Evolutionary conservation across 805 yeast genomes (phyloP), one percentile per base, ranked within the genome.

Genomic region (Kluyveromyces siamensis): DNA sequence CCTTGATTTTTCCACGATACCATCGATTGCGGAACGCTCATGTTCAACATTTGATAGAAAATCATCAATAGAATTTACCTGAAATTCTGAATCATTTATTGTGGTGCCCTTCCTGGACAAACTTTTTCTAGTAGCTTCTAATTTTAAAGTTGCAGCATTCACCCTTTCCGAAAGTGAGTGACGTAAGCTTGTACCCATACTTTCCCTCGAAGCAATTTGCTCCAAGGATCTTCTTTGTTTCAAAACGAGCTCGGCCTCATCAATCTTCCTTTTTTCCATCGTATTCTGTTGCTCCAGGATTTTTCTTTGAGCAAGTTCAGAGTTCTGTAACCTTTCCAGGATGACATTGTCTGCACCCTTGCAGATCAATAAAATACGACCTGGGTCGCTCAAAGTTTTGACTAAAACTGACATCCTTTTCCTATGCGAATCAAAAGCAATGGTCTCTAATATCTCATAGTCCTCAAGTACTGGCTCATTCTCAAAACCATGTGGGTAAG

Each of bases 281-380:
- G 73, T 74, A 27, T 72, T 65, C 27, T 81, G 65, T 8, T 88
- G 75, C 48, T 87, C 88, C n/a, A 67, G 70, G 41, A 83, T 76
- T 60, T 84, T 87, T n/a, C 64, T 60, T 18, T 69, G 66, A 0
- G 95, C 96, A 44, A 84, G 46, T 1, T 75, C 77, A 0, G 76
- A 55, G 53, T 82, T 72, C 49, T 72, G 74, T 50, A 93, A 71
- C 50, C 86, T 75, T 46, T 90, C 96, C 46, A 90, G 63, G 44
- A 93, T 87, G 10, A 91, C 76, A 58, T 87, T 87, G 64, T 93
- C 99, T 2, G 99, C 99, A 48, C 99, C 99, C 67, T 93, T 93
- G 67, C 96, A 88, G 40, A 93, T 70, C 53, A 93, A 60, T 42
- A 91, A 79, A 19, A 89, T 75, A 50, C 84, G 75, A 7, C 79